Conservation (phyloP, 306 rosid species). For the Gastrolobium villosum region DNA sequence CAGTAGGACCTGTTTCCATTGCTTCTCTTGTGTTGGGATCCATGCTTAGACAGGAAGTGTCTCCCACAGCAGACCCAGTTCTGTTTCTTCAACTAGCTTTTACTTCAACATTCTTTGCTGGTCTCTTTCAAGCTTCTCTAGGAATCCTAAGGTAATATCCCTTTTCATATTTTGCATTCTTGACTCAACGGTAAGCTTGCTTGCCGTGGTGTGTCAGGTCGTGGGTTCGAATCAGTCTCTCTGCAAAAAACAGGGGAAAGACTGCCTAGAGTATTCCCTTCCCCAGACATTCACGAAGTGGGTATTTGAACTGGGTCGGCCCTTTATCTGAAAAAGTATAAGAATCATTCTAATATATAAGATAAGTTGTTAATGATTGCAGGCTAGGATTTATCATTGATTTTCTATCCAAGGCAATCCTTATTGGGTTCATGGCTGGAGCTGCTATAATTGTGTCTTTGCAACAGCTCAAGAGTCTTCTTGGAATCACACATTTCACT, state of each 20-base stretch:
- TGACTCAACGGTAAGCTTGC: no score
- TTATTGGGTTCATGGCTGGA: conserved; percentile 97
- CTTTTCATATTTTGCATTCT: background rate
- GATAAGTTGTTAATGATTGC: conserved; percentile 38
- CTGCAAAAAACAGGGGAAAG: no score
- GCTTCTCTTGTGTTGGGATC: conserved; percentile 94
- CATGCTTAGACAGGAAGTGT: conserved; percentile 83
- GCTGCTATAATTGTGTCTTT: conserved; percentile 94
- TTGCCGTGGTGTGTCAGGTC: no score
- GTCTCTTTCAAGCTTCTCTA: conserved; percentile 87
- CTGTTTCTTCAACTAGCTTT: conserved; percentile 87
- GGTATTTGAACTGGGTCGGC: no score
- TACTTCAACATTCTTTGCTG: conserved; percentile 89
- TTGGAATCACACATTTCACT: conserved; percentile 90
- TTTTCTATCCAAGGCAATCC: conserved; percentile 89
- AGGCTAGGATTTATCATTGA: conserved; percentile 96
- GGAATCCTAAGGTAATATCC: conserved; percentile 78
- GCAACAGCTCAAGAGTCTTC: conserved; percentile 89
- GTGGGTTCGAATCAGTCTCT: no score
- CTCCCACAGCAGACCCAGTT: conserved; percentile 72
- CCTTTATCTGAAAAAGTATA: background rate
- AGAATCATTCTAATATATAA: background rate
- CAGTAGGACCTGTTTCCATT: conserved; percentile 98
- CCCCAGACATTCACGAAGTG: no score
- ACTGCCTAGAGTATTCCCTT: no score